Conservation (phyloP, 768 basidiomycete genomes). For the Gymnopilus junonius region DNA sequence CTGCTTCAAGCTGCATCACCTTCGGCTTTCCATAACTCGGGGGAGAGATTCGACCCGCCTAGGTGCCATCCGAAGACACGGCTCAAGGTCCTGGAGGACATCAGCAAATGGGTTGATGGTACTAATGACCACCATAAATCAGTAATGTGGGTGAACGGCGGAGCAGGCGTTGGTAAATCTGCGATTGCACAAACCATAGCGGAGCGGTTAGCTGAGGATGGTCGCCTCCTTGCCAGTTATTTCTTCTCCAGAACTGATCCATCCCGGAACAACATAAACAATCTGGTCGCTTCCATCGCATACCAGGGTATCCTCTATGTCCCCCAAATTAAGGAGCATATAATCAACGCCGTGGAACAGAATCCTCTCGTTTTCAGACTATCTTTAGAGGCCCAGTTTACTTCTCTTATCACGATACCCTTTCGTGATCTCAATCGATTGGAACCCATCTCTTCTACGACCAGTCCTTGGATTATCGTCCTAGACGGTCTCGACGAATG, state of each 20-base stretch:
- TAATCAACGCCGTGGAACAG: not conserved
- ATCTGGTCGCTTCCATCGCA: constrained; percentile 9
- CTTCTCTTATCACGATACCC: constrained; percentile 2
- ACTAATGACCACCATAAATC: not conserved
- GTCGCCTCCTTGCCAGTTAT: constrained; percentile 13
- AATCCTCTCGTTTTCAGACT: constrained; percentile 12
- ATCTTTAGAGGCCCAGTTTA: constrained; percentile 2
- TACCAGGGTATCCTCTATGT: constrained; percentile 6
- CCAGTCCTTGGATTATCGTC: not conserved
- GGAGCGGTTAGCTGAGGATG: constrained; percentile 4
- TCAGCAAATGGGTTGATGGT: constrained; percentile 5
- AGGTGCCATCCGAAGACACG: constrained; percentile 18
- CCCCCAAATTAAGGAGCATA: not conserved
- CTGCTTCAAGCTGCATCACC: not conserved
- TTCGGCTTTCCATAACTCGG: constrained; percentile 11
- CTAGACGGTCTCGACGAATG: constrained; percentile 20
- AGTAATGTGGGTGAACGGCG: constrained; percentile 14
- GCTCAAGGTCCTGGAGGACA: constrained; percentile 4
- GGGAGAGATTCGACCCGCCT: constrained; percentile 7
- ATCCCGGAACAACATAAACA: constrained; percentile 3
- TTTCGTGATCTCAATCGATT: not conserved
- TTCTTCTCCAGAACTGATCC: constrained; percentile 15
- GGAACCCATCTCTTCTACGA: not conserved
- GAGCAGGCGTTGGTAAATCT: constrained; percentile 16
- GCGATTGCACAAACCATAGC: constrained; percentile 17